Evolutionary conservation across 768 basidiomycete genomes (phyloP), one percentile per base, ranked within the genome.

Genomic region (Leucosporidium yakuticum): DNA sequence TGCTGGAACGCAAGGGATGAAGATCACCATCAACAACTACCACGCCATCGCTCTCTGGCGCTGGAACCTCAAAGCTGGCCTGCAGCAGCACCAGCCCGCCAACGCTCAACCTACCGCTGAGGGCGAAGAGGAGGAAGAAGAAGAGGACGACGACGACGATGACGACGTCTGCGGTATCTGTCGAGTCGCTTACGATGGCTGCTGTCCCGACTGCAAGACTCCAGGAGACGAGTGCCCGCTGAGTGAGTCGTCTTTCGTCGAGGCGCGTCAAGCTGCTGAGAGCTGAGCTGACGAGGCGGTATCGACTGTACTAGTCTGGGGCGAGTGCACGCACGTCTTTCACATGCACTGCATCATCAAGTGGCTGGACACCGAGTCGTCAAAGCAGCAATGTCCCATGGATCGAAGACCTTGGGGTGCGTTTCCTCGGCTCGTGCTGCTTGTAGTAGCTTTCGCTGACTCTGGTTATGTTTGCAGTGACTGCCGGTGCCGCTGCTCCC

Each of bases 321-420:
- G 96, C 44, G 88, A 96, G 80, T 99, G 95, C 77, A 91, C 87
- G 9, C 96, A 98, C 77, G 87, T 96, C 65, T 99, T 98, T 76
- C 96, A 99, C 77, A 93, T 97, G 91, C 95, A 99, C 78, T 98
- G 95, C 79, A 80, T 99, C 19, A 83, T 95, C 71, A 96, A 97
- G 78, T 99, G 96, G 96, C 85, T 97, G 68, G 87, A 87, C 5
- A 94, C 93, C 0, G 7, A 86, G 23, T 62, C 89, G 20, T 93
- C 90, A 47, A 97, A 97, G 78, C 87, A 89, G 74, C 91, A 94
- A 74, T 99, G 96, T 82, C 96, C 96, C n/a, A 94, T 99, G 91
- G 95, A 98, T 77, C 83, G 96, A 36, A 81, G 91, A 74, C 82
- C 87, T 4, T 99, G 95, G 95, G 71, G 74, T 75, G 25, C 56